Evolutionary conservation across 2,329 filamentous ascomycete species (phyloP), one percentile per base, ranked within the genome.

Genomic region (Alternaria brassicicola): DNA sequence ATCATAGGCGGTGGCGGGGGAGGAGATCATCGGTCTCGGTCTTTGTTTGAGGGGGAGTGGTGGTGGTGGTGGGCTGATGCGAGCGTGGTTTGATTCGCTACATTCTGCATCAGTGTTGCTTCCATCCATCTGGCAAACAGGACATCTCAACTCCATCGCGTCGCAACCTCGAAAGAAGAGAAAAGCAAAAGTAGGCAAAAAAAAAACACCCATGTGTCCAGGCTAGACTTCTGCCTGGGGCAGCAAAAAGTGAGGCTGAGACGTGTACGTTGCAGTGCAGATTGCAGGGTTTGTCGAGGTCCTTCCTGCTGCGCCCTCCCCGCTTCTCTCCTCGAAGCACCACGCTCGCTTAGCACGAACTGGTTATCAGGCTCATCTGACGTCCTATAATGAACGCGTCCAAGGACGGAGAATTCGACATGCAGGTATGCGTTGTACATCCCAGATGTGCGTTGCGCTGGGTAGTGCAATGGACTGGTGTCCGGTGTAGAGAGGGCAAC

Each of bases 181-280:
- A 4, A 25, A 47, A 30, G 43, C 43, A 39, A 47, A 25, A 47
- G 30, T 19, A 47, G 43, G 43, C 43, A 47, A 35, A 47, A 28
- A 47, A 35, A 47, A 28, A 6, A 21, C 3, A 12, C 25, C 19
- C 13, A 35, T 19, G 43, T 47, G 30, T 47, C 43, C 33, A 47
- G 17, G 12, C 30, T 46, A 26, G 8, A 8, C 13, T 35, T 23
- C 30, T 47, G 43, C 28, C 43, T 35, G 30, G 17, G 30, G 43
- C n/a, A 41, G 47, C 28, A 48, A 8, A 54, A 48, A 47, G 52
- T 48, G 52, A 54, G 35, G 43, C 52, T 54, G 42, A 48, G 52
- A 48, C 26, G 19, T 43, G 26, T 30, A 25, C 28, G 28, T 30
- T 25, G 39, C 39, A 25, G n/a, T 52, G 50, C 50, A 52, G 50